Percentiles rank a stretch among this genome's conserved stretches.
Conservation (phyloP, 352 stramenopile species). For the Pelagophyceae sp. region DNA sequence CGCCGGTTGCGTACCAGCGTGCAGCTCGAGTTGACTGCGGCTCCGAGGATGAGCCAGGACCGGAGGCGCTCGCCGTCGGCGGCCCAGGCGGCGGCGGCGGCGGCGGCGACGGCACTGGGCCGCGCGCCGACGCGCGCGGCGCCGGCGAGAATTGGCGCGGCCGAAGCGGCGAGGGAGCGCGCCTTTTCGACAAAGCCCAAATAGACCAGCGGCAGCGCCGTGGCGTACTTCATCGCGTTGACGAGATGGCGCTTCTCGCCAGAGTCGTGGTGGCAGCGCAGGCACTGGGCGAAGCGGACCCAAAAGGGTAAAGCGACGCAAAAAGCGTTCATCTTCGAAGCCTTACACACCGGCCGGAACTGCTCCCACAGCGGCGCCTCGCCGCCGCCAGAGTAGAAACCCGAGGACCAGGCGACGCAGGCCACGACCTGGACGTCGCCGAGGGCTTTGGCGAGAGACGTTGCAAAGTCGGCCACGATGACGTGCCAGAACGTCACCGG, state of each 20-base stretch:
- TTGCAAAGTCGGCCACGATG: constrained; percentile 16
- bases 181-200: constrained; percentile 7
- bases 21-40: too few species aligned
- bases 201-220: constrained; percentile 10
- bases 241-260: neutral
- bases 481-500: constrained; percentile 19
- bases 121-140: too few species aligned
- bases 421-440: constrained; percentile 9
- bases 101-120: too few species aligned
- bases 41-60: too few species aligned
- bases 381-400: neutral
- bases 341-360: neutral
- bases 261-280: neutral
- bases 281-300: constrained; percentile 12
- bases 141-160: neutral
- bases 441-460: constrained; percentile 8
- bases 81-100: too few species aligned
- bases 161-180: too few species aligned
- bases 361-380: neutral
- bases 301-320: constrained; percentile 7
- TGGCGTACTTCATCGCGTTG: constrained; percentile 13
- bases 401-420: neutral
- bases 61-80: too few species aligned
- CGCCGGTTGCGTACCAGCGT: too few species aligned
- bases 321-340: neutral